phyloP scores from a whole-genome alignment of 176 grass and related monocot genomes.

The bread wheat (Triticum aestivum) region IWGSC_CS_RefSeq_v2.1 NC_057808.1:478997273-478997772 shows the following conservation, averaged over 20 bases:
- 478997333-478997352: slow-evolving; percentile 73
- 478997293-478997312: slow-evolving; percentile 83
- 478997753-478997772: neutral
- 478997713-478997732: neutral
- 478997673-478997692: neutral
- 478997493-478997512: slow-evolving; percentile 22
- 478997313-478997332: slow-evolving; percentile 78
- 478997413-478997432: slow-evolving; percentile 34
- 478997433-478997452: slow-evolving; percentile 37
- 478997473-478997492: neutral
- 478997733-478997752: neutral
- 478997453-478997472: neutral
- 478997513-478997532: slow-evolving; percentile 28
- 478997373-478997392: slow-evolving; percentile 85
- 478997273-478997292: slow-evolving; percentile 62
- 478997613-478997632: neutral
- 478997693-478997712: slow-evolving; percentile 6
- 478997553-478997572: neutral
- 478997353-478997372: slow-evolving; percentile 65
- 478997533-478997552: neutral
- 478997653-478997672: neutral
- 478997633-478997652: neutral
- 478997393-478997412: slow-evolving; percentile 57
- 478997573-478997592: neutral
- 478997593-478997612: neutral